Evolutionary conservation across 169 alveolate genomes (phyloP).

Genomic region (Cytauxzoon felis): DNA sequence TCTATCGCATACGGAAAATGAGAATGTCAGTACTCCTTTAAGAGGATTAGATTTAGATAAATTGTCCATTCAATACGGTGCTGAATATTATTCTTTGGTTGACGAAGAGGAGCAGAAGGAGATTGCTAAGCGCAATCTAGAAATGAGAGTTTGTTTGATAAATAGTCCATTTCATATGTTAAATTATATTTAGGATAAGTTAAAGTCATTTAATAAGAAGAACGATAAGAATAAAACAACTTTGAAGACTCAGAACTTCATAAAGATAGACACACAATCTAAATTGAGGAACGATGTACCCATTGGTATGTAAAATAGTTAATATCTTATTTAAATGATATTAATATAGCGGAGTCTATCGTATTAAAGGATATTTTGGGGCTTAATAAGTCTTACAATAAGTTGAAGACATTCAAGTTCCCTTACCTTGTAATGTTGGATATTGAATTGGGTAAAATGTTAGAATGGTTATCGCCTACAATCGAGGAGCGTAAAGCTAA

Average conservation of each 20-base stretch:
- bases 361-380: conserved; percentile 29
- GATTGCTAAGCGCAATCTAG: conserved; percentile 36
- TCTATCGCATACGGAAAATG: too few relatives aligned
- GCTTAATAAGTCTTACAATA: conserved; percentile 9
- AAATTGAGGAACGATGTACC: too few relatives aligned
- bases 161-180: too few relatives aligned
- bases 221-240: conserved; percentile 3
- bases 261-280: too few relatives aligned
- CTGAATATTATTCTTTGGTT: conserved; percentile 55
- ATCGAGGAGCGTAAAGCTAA: conserved; percentile 51
- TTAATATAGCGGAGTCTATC: too few relatives aligned
- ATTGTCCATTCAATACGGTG: conserved; percentile 43
- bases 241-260: too few relatives aligned
- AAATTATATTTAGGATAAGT: conserved; percentile 28
- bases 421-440: conserved; percentile 38
- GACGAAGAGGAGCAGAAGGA: conserved; percentile 45
- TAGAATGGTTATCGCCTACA: conserved; percentile 57
- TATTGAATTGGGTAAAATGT: conserved; percentile 34
- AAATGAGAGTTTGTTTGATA: conserved; percentile 30
- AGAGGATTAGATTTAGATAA: conserved; percentile 14
- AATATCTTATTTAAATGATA: too few relatives aligned
- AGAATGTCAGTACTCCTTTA: background rate
- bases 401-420: background rate
- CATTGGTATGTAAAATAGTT: too few relatives aligned
- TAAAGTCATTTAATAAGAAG: conserved; percentile 27